These are phyloP conservation scores for Plasmodium adleri DNA, from an alignment of 169 alveolate species.

Conservation along the genomic window DNA sequence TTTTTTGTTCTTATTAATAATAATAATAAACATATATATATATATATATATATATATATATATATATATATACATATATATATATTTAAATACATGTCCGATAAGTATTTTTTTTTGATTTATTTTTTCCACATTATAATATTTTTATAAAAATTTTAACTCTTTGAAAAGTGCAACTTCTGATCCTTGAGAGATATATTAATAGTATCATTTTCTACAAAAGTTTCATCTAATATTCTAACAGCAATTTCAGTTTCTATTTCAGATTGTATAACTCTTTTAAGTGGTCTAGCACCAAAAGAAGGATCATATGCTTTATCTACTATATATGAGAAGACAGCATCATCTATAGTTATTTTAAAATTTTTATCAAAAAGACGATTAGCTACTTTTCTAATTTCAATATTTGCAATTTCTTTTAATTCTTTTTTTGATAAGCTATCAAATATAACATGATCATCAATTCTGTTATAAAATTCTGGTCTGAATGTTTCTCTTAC, in stretches of 20 bases:
- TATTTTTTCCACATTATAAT: no score
- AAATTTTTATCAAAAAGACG: constrained; percentile 88
- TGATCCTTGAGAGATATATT: constrained; percentile 72
- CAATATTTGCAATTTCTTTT: constrained; percentile 87
- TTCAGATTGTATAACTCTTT: constrained; percentile 89
- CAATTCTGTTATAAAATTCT: constrained; percentile 91
- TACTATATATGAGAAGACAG: constrained; percentile 88
- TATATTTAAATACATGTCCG: not conserved
- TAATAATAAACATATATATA: not conserved
- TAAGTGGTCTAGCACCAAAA: constrained; percentile 91
- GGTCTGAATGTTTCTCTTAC: constrained; percentile 89
- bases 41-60: not conserved
- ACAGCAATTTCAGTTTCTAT: constrained; percentile 89
- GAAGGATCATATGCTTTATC: constrained; percentile 92
- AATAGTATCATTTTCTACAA: constrained; percentile 83
- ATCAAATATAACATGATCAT: constrained; percentile 89
- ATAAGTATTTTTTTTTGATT: not conserved
- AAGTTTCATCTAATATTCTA: constrained; percentile 83
- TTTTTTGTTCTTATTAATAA: no score
- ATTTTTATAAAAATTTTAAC: not conserved
- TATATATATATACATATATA: not conserved
- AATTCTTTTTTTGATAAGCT: constrained; percentile 86
- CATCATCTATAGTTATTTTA: constrained; percentile 87
- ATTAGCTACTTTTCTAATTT: constrained; percentile 86
- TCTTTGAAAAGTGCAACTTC: constrained; percentile 49